phyloP scores from a whole-genome alignment of 2,329 filamentous ascomycete genomes.

The Fusarium pseudoanthophilum region DNA sequence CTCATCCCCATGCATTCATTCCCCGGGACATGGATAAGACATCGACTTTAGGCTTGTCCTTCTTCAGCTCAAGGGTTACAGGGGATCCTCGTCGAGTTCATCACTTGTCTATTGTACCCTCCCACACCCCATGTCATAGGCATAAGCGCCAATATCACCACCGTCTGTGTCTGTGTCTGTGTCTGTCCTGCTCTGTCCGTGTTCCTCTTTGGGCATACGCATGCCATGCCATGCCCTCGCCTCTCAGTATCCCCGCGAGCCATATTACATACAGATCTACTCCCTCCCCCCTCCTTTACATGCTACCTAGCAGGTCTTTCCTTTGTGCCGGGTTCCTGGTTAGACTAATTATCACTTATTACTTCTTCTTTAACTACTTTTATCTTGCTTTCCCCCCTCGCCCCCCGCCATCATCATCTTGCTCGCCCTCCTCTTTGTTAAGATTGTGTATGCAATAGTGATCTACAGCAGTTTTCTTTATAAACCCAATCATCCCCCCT shows the following conservation, averaged over 20 bases:
- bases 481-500: neutral
- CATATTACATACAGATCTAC: conserved; percentile 8
- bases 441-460: conserved; percentile 12
- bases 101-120: conserved; percentile 16
- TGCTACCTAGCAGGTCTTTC: neutral
- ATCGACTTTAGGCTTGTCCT: conserved; percentile 1
- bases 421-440: conserved; percentile 20
- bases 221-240: neutral
- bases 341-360: conserved; percentile 6
- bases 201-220: conserved; percentile 23
- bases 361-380: conserved; percentile 20
- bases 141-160: conserved; percentile 27
- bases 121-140: conserved; percentile 2
- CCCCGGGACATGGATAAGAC: conserved; percentile 3
- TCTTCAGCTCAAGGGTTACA: conserved; percentile 11
- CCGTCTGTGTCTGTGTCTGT: neutral
- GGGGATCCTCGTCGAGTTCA: conserved; percentile 37
- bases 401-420: conserved; percentile 20
- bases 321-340: conserved; percentile 26
- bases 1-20: conserved; percentile 7
- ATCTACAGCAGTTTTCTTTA: conserved; percentile 15
- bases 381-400: conserved; percentile 30
- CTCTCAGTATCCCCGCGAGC: neutral
- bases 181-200: neutral
- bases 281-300: conserved; percentile 1